phyloP scores from a whole-genome alignment of 1,284 basidiomycete genomes.

The Microbotryomycetes sp. region DNA sequence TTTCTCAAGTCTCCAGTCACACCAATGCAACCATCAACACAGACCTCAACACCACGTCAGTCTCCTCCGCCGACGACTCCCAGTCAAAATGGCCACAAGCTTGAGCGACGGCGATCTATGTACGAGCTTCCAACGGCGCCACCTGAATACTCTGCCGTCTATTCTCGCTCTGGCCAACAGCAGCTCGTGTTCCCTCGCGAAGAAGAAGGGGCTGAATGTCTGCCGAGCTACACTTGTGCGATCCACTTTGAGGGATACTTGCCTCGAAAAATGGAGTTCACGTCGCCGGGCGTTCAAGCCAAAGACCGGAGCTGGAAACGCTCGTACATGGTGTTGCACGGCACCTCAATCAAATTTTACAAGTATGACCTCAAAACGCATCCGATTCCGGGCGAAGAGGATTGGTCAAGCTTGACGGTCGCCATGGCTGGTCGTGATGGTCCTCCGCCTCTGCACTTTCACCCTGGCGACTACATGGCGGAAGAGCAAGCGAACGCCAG shows the following conservation, averaged over 20 bases:
- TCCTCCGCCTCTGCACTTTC: conserved; percentile 34
- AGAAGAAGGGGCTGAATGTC: conserved; percentile 71
- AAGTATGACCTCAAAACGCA: conserved; percentile 52
- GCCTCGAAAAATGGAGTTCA: conserved; percentile 93
- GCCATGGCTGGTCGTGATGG: conserved; percentile 33
- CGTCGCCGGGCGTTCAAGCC: conserved; percentile 72
- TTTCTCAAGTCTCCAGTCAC: conserved; percentile 14
- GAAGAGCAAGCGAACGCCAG: conserved; percentile 3
- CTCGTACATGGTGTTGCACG: conserved; percentile 83
- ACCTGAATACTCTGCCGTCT: conserved; percentile 45
- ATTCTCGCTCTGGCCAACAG: conserved; percentile 37
- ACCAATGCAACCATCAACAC: not conserved
- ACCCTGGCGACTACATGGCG: conserved; percentile 36
- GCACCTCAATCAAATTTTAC: conserved; percentile 81
- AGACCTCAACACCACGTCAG: not conserved
- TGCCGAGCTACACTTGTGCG: conserved; percentile 78
- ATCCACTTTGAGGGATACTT: conserved; percentile 79
- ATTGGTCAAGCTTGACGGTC: conserved; percentile 13
- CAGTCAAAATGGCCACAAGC: not conserved
- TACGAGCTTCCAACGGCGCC: conserved; percentile 44
- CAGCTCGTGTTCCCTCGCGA: conserved; percentile 44
- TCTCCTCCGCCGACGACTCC: not conserved
- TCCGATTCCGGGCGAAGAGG: conserved; percentile 40
- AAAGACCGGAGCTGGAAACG: conserved; percentile 86
- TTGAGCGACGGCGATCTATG: conserved; percentile 46